Conservation (phyloP, 208 protist species). For the Entamoeba invadens region DNA sequence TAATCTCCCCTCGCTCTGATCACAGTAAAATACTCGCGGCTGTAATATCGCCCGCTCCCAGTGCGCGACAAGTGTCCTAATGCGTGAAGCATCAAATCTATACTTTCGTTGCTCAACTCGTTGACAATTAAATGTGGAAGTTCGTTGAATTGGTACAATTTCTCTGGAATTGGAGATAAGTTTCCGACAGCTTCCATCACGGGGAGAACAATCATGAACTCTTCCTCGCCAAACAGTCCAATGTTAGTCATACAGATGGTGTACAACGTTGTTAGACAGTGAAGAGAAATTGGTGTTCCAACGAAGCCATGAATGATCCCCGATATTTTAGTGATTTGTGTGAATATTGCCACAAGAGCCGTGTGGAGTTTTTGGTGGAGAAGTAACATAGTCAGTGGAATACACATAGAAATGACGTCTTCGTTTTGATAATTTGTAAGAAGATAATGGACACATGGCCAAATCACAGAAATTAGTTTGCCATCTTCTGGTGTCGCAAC, state of each 20-base stretch:
- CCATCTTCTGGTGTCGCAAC: neutral
- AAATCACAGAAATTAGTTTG: neutral
- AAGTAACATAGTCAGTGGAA: neutral
- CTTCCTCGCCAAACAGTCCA: neutral
- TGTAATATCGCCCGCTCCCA: neutral
- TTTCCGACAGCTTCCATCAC: neutral
- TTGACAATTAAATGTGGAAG: neutral
- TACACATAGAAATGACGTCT: neutral
- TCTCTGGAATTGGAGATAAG: neutral
- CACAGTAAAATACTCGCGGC: neutral
- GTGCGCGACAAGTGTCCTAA: neutral
- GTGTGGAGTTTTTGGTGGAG: neutral
- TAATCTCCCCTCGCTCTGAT: neutral
- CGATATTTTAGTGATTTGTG: neutral
- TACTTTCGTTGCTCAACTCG: neutral
- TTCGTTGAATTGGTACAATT: neutral
- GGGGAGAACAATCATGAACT: neutral
- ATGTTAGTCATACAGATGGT: neutral
- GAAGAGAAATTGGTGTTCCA: neutral
- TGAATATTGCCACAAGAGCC: neutral
- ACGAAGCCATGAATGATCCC: neutral
- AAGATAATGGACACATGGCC: neutral
- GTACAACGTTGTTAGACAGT: neutral
- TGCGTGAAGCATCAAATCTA: neutral
- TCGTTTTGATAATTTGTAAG: neutral